Conservation (phyloP, 306 rosid genomes). For the Vigna hirtella region DNA sequence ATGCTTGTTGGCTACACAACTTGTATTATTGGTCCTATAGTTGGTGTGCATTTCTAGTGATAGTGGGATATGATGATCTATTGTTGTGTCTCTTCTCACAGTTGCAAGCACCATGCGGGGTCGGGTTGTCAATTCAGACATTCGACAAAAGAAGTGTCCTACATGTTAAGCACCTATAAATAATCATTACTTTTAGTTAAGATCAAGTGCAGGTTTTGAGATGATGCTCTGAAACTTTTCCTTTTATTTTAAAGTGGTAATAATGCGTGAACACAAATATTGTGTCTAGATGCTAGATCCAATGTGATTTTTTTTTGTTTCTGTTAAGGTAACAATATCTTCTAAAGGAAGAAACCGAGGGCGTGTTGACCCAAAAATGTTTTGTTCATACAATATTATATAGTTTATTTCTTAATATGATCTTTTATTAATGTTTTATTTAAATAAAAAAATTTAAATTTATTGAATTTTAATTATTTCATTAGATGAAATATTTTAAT, state of each 20-base stretch:
- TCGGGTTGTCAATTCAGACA: not conserved
- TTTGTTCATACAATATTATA: not conserved
- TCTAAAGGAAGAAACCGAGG: not conserved
- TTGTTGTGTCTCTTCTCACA: constrained; percentile 12
- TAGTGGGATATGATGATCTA: not conserved
- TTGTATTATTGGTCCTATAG: not conserved
- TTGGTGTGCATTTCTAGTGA: not conserved
- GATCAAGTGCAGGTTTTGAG: not conserved
- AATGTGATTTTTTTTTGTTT: not conserved
- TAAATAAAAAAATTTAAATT: too few relatives aligned
- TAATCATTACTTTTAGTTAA: not conserved
- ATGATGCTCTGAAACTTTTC: not conserved
- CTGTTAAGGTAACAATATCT: not conserved
- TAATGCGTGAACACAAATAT: not conserved
- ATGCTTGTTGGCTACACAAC: not conserved
- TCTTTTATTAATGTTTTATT: too few relatives aligned
- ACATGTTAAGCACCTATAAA: not conserved
- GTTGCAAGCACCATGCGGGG: constrained; percentile 20
- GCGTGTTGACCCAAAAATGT: not conserved
- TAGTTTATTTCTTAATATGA: too few relatives aligned
- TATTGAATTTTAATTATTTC: too few relatives aligned
- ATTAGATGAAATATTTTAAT: too few relatives aligned
- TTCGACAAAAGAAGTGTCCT: constrained; percentile 6
- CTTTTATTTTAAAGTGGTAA: not conserved
- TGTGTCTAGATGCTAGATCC: constrained; percentile 12